These are phyloP conservation scores for Danielozyma ontarioensis DNA, from an alignment of 805 yeast genomes.

Conservation along the genomic window DNA sequence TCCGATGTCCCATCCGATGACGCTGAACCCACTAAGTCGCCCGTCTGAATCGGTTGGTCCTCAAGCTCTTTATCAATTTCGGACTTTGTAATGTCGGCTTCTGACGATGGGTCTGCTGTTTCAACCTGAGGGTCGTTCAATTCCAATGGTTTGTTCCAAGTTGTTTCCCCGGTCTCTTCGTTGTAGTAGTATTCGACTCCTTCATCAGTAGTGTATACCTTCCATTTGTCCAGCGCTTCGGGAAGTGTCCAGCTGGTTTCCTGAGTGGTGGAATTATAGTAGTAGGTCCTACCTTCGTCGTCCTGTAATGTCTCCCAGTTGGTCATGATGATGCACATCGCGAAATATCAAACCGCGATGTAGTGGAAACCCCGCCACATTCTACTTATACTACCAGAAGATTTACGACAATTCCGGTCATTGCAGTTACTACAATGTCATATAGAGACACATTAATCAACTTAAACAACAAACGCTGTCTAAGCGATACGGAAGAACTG, in stretches of 20 bases:
- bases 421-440: too few species aligned
- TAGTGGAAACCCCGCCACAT: too few species aligned
- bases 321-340: constrained; percentile 7
- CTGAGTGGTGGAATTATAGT: constrained; percentile 59
- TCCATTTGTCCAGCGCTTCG: constrained; percentile 38
- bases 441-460: too few species aligned
- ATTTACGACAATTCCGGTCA: too few species aligned
- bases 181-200: constrained; percentile 68
- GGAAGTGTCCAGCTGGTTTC: constrained; percentile 85
- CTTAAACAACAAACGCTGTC: too few species aligned
- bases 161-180: constrained; percentile 55
- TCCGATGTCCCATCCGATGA: constrained; percentile 21
- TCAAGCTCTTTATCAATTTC: constrained; percentile 16
- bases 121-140: constrained; percentile 14
- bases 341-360: too few species aligned
- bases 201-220: constrained; percentile 48
- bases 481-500: too few species aligned
- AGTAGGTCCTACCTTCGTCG: constrained; percentile 65
- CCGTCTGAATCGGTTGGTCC: constrained; percentile 13
- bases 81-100: constrained; percentile 2
- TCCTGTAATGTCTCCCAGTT: constrained; percentile 64
- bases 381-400: too few species aligned
- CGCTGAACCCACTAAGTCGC: constrained; percentile 20
- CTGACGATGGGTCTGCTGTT: background rate
- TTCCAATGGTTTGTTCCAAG: constrained; percentile 74